Base-by-base conservation (phyloP, 805 yeast species). In the Tetrapisispora arboricola region DNA sequence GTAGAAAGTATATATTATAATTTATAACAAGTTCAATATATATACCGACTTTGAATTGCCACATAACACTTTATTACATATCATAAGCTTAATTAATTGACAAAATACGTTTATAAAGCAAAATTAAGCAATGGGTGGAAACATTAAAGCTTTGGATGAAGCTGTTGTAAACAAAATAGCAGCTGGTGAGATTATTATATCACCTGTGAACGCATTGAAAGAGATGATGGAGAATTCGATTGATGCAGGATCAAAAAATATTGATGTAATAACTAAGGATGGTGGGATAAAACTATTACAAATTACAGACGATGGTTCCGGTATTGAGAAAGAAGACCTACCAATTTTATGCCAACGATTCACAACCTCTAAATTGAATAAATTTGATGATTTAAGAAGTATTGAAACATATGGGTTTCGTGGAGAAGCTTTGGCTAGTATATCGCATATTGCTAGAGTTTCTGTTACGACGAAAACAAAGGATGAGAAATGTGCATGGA, bases 371-470 rank as follows among this genome's bases (percentile, higher is more conserved):
- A 92, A 92, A 59, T 62, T 92, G 19, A 46, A 61, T 1, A 68
- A 63, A 8, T 90, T 83, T 57, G 90, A 84, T 38, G 98, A 92
- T 57, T 69, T 92, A 43, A 65, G 67, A 38, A 58, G 70, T 4
- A 74, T 92, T 19, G 65, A 73, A 18, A 88, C 97, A 0, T 86
- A 86, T 58, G 98, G 98, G 4, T 92, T 92, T 58, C 70, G 98
- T 41, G 98, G 98, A 13, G 98, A 92, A 60, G 98, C 98, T 0
- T 66, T 92, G 37, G 96, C 97, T 1, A 80, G 92, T 55, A 88
- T 92, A 7, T 86, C 96, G 0, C 96, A 90, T 54, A 80, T 92
- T 17, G 72, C 96, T 0, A 80, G 87, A 43, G 65, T 92, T 1
- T 71, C 85, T 0, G 94, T 92, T 6, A 71, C 79, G 1, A 84